Evolutionary conservation across 2,329 filamentous ascomycete species (phyloP).

Genomic region (Scopulariopsis brevicaulis): DNA sequence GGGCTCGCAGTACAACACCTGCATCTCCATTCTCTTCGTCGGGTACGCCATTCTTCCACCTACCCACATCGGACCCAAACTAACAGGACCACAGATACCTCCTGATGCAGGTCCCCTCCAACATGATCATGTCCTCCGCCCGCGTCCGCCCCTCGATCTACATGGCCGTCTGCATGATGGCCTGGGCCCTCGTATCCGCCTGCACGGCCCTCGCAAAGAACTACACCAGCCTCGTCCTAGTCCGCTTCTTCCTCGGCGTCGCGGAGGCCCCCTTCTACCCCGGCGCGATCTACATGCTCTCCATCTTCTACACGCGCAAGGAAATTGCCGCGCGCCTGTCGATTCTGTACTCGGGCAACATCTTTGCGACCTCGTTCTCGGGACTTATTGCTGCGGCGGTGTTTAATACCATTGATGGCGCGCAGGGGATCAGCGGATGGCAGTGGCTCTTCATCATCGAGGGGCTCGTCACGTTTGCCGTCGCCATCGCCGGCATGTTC

Average conservation of each 20-base stretch:
- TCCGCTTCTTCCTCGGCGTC: constrained; percentile 25
- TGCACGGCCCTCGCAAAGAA: constrained; percentile 22
- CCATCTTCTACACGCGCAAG: constrained; percentile 50
- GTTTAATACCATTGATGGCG: constrained; percentile 44
- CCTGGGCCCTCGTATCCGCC: constrained; percentile 26
- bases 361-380: constrained; percentile 58
- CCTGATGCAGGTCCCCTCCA: constrained; percentile 22
- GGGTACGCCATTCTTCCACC: constrained; percentile 14
- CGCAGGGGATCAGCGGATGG: constrained; percentile 50
- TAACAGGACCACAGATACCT: constrained; percentile 14
- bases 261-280: constrained; percentile 21
- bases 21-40: constrained; percentile 21
- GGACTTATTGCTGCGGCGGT: constrained; percentile 54
- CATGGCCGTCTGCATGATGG: constrained; percentile 12
- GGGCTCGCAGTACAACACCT: constrained; percentile 23
- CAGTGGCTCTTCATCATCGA: constrained; percentile 60
- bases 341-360: constrained; percentile 44
- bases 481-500: constrained; percentile 18
- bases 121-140: constrained; percentile 22
- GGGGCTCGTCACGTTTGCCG: constrained; percentile 30
- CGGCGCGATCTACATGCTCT: constrained; percentile 21
- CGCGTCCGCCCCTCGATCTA: constrained; percentile 26
- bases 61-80: constrained; percentile 5
- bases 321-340: constrained; percentile 53
- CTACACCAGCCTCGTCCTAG: constrained; percentile 25